Evolutionary conservation across 2,329 filamentous ascomycete species (phyloP), one percentile per base, ranked within the genome.

Genomic region (Aspergillus tamarii): DNA sequence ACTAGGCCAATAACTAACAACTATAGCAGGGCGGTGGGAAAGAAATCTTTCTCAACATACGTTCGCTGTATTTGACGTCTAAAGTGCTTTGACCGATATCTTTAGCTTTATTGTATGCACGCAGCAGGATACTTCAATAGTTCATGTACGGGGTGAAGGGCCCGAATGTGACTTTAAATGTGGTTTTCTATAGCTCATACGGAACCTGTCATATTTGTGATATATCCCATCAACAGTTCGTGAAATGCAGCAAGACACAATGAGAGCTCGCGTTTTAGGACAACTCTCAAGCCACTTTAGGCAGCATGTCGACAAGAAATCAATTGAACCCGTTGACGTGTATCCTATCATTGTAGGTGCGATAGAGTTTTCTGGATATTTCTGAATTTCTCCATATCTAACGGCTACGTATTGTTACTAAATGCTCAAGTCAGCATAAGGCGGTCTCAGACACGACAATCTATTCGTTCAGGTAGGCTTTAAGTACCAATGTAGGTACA

Each of bases 91-190:
- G 34, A 23, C 23, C 28, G 26, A n/a, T 48, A 28, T 26, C 8
- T 26, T 57, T 39, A 23, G 23, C n/a, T 39, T 55, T 55, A 39
- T 55, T 39, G 52, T 23, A 55, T 55, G 52, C 52, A 39, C 32
- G 30, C 26, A 26, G 52, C 52, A 55, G 52, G n/a, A n/a, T 1
- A 4, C 16, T 12, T 59, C 59, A 39, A 41, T 57, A 46, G 32
- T 53, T 28, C 26, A 48, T 60, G 26, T 28, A 39, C 16, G 32
- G 45, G 19, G 34, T 9, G 21, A 14, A 12, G 28, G 5, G 12
- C 28, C 16, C 3, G 34, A 12, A 23, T 14, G 34, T 30, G 36
- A 41, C 41, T 16, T 30, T 28, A 28, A 14, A 21, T 32, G 26
- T n/a, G 50, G 12, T 23, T 48, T 26, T 10, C 45, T 12, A 48